Percentiles rank a stretch among this genome's conserved stretches.
Evolutionary conservation across 306 rosid genomes (phyloP).

Genomic region (Glycine tomentella): DNA sequence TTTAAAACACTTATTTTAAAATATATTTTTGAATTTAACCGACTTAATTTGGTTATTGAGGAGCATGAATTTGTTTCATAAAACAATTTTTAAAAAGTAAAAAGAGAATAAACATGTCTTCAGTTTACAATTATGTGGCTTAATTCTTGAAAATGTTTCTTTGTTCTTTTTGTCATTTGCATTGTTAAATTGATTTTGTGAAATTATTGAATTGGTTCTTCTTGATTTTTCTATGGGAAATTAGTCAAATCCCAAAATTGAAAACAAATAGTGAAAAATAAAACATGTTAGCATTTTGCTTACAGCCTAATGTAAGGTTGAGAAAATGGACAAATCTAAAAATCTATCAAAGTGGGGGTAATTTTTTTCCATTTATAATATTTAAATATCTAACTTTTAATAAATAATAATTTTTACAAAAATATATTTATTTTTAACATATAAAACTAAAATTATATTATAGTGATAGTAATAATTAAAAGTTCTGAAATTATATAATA

Average conservation of each 20-base stretch:
- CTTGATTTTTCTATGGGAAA: not conserved
- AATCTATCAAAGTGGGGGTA: not conserved
- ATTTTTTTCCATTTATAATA: not conserved
- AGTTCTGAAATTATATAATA: not conserved
- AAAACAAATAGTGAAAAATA: not conserved
- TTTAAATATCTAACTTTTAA: not conserved
- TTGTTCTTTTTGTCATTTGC: not conserved
- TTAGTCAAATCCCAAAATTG: not conserved
- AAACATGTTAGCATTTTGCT: not conserved
- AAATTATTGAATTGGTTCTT: not conserved
- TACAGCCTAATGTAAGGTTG: not conserved
- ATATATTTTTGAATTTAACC: too few relatives aligned
- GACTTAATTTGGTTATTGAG: too few relatives aligned
- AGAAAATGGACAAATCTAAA: not conserved
- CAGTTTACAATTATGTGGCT: conserved; percentile 16
- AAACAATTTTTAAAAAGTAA: not conserved
- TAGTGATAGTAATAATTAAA: not conserved
- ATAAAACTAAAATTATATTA: not conserved
- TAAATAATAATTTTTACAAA: not conserved
- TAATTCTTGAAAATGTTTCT: conserved; percentile 7
- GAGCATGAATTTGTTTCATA: too few relatives aligned
- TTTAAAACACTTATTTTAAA: too few relatives aligned
- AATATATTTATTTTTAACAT: not conserved
- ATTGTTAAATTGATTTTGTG: not conserved
- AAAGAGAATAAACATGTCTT: not conserved